Percentiles rank a stretch among this genome's conserved stretches.
Evolutionary conservation across 2,329 filamentous ascomycete species (phyloP).

Genomic region (Chrysoporthe deuterocubensis): DNA sequence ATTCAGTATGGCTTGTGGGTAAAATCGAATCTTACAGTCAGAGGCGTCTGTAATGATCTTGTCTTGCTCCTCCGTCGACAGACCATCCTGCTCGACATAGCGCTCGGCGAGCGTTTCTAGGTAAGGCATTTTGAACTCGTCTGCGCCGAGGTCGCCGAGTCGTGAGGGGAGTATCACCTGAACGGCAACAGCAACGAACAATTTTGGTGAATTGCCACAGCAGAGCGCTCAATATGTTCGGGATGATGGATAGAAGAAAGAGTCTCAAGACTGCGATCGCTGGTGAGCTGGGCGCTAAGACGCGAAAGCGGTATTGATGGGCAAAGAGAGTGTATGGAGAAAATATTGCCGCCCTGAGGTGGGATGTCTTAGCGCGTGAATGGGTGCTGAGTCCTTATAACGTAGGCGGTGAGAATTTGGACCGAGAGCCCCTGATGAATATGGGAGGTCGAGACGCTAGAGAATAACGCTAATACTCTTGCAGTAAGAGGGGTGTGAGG

Average conservation of each 20-base stretch:
- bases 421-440: not conserved
- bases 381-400: not conserved
- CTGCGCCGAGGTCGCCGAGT: slow-evolving; percentile 6
- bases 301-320: slow-evolving; percentile 3
- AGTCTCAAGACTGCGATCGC: not conserved
- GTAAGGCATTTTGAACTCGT: slow-evolving; percentile 20
- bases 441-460: not conserved
- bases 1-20: not conserved
- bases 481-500: slow-evolving; percentile 28
- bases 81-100: slow-evolving; percentile 27
- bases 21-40: slow-evolving; percentile 14
- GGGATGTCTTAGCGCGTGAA: slow-evolving; percentile 3
- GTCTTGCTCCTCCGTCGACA: slow-evolving; percentile 25
- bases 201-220: not conserved
- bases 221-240: not conserved
- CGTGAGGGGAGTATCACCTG: not conserved
- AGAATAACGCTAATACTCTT: slow-evolving; percentile 7
- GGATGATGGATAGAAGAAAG: not conserved
- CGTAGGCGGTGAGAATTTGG: slow-evolving; percentile 22
- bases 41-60: slow-evolving; percentile 25
- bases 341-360: slow-evolving; percentile 24
- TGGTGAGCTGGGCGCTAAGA: not conserved
- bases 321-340: not conserved
- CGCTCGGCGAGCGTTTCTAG: slow-evolving; percentile 27
- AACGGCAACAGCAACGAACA: not conserved